Evolutionary conservation across 2,329 filamentous ascomycete genomes (phyloP), one percentile per base, ranked within the genome.

Genomic region (Botrytis squamosa): DNA sequence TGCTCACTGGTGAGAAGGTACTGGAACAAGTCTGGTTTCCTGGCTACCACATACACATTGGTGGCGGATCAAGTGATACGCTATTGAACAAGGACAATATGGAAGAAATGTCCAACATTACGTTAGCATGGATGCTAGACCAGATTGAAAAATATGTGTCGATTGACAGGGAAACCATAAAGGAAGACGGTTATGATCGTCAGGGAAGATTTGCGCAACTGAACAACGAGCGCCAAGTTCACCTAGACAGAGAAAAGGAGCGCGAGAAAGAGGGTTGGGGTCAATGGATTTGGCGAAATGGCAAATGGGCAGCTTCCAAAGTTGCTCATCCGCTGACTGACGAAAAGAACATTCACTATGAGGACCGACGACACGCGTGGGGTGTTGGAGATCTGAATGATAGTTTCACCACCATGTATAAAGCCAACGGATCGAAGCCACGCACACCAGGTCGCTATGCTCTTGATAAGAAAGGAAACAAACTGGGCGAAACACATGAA

Each of bases 11-110:
- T n/a, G 18, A 20, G n/a, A 70, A n/a, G n/a, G 36, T 70, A 38
- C 70, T 78, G 7, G 44, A 75, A 22, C 76, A 78, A 65, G 77
- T 76, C 55, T 78, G 77, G 76, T 78, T 78, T 57, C 77, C 77
- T 18, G 77, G 77, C 2, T 74, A 72, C 18, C 77, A 78, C 52
- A 64, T 73, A 60, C 76, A 77, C 29, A 72, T 77, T 25, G 76
- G 77, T 46, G 75, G 75, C 9, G 75, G 76, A 20, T 73, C 73
- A 5, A 73, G 57, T 8, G 71, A 69, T 42, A 64, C 55, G 7
- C 20, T 49, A 25, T 57, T 55, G n/a, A 67, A 73, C 33, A 55
- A 72, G n/a, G 71, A 73, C 22, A 63, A 62, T 14, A 73, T 66
- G 25, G 71, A 65, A 10, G 73, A 77, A 2, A 67, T 67, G 44